Conservation (phyloP, 2,329 filamentous ascomycete species). For the Amylocarpus encephaloides region DNA sequence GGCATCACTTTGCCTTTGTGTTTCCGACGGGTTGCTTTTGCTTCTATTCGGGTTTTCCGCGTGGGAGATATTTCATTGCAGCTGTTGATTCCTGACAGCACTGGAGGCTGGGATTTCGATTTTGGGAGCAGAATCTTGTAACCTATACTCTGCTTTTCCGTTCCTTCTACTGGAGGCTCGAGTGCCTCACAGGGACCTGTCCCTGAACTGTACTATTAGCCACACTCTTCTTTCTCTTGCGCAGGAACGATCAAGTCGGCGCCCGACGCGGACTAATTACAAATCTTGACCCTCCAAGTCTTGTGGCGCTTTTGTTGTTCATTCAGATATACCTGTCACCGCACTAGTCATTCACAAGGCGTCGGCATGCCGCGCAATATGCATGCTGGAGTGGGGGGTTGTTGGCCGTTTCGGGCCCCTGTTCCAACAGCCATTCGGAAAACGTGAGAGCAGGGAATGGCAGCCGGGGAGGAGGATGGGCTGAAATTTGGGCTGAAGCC, state of each 20-base stretch:
- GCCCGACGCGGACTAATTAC: neutral
- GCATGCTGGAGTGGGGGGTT: neutral
- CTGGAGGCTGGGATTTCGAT: too few relatives aligned
- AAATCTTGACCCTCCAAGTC: neutral
- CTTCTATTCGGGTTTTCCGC: neutral
- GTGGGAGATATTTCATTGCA: neutral
- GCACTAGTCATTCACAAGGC: neutral
- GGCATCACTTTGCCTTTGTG: neutral
- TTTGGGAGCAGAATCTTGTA: too few relatives aligned
- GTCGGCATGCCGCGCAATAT: neutral
- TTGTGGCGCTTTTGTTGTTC: neutral
- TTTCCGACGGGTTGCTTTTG: neutral
- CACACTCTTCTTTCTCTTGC: too few relatives aligned
- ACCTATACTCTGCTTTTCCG: too few relatives aligned
- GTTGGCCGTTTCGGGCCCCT: neutral
- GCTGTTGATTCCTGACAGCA: too few relatives aligned
- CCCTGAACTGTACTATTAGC: too few relatives aligned
- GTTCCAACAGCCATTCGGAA: neutral
- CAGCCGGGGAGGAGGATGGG: neutral
- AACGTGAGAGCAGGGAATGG: constrained; percentile 1
- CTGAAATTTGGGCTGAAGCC: neutral
- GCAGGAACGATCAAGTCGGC: too few relatives aligned
- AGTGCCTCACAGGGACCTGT: too few relatives aligned
- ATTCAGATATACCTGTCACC: too few relatives aligned
- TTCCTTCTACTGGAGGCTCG: too few relatives aligned